Conservation (phyloP, 106 monocot genomes). For the Dendrobium officinale region DNA sequence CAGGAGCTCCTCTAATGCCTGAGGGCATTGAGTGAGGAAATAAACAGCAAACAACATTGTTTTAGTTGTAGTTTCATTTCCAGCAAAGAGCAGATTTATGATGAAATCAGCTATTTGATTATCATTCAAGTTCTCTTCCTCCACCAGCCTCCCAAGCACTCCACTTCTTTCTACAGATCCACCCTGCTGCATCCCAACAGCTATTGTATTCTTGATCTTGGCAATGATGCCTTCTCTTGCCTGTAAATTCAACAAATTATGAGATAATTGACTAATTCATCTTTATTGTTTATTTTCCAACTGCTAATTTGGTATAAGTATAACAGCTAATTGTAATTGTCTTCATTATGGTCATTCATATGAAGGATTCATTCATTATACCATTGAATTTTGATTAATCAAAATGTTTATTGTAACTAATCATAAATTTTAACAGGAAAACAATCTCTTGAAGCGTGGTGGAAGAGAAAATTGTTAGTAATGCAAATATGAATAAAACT, state of each 20-base stretch:
- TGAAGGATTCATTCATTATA: neutral
- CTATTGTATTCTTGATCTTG: conserved; percentile 31
- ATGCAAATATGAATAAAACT: too few relatives aligned
- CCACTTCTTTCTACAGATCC: conserved; percentile 10
- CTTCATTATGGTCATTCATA: neutral
- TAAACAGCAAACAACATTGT: conserved; percentile 47
- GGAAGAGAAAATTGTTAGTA: too few relatives aligned
- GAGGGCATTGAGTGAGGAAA: conserved; percentile 37
- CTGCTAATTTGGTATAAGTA: too few relatives aligned
- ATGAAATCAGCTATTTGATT: conserved; percentile 29
- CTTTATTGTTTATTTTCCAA: neutral
- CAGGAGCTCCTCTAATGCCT: conserved; percentile 27
- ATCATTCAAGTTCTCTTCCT: conserved; percentile 27
- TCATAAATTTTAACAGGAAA: neutral
- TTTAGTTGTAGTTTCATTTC: conserved; percentile 43
- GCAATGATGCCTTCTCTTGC: conserved; percentile 27
- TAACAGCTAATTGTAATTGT: too few relatives aligned
- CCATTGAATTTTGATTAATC: neutral
- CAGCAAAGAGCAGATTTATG: conserved; percentile 41
- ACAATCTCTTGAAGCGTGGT: too few relatives aligned
- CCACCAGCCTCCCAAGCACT: conserved; percentile 30
- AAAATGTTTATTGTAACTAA: neutral
- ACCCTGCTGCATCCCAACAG: neutral
- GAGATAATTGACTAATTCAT: neutral
- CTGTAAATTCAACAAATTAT: conserved; percentile 10